Evolutionary conservation across 345 rosid genomes (phyloP).

Genomic region (Salix dunnii): DNA sequence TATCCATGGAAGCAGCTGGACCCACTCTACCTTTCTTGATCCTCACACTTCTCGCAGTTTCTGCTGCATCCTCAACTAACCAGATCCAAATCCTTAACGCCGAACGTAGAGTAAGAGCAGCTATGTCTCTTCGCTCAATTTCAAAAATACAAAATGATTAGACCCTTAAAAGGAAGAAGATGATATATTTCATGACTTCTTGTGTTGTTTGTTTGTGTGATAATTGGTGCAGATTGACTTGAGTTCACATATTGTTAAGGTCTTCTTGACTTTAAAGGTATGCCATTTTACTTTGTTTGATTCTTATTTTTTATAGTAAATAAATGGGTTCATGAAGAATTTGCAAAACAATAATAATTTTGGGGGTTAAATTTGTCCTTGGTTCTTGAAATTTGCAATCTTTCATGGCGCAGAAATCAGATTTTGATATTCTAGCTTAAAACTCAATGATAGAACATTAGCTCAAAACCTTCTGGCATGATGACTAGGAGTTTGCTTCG

Average conservation of each 20-base stretch:
- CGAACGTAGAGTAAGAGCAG: constrained; percentile 69
- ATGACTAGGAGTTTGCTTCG: background rate
- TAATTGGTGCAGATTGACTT: constrained; percentile 79
- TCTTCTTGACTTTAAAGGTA: constrained; percentile 91
- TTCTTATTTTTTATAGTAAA: background rate
- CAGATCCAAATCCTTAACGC: constrained; percentile 73
- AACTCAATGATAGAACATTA: background rate
- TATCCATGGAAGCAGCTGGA: constrained; percentile 43
- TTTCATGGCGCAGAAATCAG: background rate
- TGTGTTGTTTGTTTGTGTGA: constrained; percentile 7
- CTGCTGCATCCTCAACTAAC: constrained; percentile 39
- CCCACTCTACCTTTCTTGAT: constrained; percentile 30
- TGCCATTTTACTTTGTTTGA: background rate
- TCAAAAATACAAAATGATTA: background rate
- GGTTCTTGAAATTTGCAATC: background rate
- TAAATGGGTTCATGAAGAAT: background rate
- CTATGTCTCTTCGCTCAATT: background rate
- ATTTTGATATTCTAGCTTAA: background rate
- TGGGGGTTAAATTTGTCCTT: background rate
- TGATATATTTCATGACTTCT: background rate
- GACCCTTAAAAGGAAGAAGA: background rate
- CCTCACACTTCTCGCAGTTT: constrained; percentile 30
- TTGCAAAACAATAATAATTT: background rate
- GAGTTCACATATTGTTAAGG: constrained; percentile 75
- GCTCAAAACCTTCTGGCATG: background rate